Conservation (phyloP, 768 basidiomycete genomes). For the Hysterangium stoloniferum region DNA sequence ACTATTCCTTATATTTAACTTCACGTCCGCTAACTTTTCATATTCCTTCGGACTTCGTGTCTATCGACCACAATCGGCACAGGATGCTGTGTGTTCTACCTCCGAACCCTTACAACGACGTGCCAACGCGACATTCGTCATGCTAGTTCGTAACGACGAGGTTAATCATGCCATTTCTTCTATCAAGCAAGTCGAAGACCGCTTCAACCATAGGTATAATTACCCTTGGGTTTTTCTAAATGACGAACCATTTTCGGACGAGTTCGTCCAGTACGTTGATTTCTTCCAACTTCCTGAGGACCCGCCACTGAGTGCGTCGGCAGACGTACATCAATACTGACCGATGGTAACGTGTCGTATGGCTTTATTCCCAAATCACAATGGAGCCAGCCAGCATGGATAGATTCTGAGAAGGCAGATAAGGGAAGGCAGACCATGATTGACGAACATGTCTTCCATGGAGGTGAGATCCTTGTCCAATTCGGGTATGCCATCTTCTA, state of each 20-base stretch:
- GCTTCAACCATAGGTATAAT: conserved; percentile 71
- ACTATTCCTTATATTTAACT: no score
- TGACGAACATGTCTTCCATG: conserved; percentile 52
- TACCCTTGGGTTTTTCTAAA: conserved; percentile 92
- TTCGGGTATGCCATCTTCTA: background rate
- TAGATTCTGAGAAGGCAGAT: conserved; percentile 58
- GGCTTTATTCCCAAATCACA: conserved; percentile 51
- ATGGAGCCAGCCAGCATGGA: conserved; percentile 68
- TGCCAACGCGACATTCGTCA: conserved; percentile 55
- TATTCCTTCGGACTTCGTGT: no score
- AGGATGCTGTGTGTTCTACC: no score
- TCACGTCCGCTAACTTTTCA: no score
- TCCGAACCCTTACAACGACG: conserved; percentile 16
- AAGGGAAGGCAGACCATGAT: conserved; percentile 46
- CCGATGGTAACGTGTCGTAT: conserved; percentile 50
- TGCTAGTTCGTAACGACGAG: conserved; percentile 65
- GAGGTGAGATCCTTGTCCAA: conserved; percentile 34
- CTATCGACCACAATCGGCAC: no score
- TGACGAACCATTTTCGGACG: conserved; percentile 68
- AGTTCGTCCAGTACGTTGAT: conserved; percentile 56
- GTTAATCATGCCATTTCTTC: conserved; percentile 50
- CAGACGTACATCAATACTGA: conserved; percentile 35
- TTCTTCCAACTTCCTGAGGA: conserved; percentile 3
- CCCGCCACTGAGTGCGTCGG: conserved; percentile 22
- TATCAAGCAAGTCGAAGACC: conserved; percentile 74